Percentiles rank a stretch among this genome's conserved stretches.
These are phyloP conservation scores for Geranium rotundifolium DNA, from an alignment of 345 rosid species.

Conservation along the genomic window DNA sequence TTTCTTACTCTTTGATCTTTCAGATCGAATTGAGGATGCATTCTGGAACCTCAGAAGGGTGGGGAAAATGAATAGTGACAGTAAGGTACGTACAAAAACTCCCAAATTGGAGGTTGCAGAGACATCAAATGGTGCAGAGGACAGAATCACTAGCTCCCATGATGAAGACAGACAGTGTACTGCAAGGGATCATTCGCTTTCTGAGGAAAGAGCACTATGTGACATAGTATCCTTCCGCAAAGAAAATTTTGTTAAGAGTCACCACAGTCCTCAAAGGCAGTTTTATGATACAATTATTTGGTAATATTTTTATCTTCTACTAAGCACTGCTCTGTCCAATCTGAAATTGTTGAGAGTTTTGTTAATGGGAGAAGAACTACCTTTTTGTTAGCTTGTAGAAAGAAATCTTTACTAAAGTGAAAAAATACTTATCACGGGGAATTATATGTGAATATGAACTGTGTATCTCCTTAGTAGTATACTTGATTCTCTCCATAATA, in stretches of 20 bases:
- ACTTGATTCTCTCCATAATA: no score
- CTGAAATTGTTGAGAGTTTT: background rate
- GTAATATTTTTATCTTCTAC: conserved; percentile 21
- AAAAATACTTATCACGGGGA: background rate
- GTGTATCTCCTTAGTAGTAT: background rate
- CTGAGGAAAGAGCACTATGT: conserved; percentile 31
- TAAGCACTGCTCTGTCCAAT: background rate
- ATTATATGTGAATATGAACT: background rate
- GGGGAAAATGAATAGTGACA: conserved; percentile 24
- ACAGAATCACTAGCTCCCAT: conserved; percentile 10
- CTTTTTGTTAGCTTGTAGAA: background rate
- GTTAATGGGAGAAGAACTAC: background rate
- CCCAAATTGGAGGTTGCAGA: conserved; percentile 16
- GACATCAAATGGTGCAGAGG: conserved; percentile 16
- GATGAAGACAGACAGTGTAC: conserved; percentile 16
- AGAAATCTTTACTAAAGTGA: background rate
- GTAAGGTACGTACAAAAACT: conserved; percentile 19
- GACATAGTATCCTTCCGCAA: conserved; percentile 54
- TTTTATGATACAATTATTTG: conserved; percentile 75
- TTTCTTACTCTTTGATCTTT: conserved; percentile 10
- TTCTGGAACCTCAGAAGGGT: conserved; percentile 58
- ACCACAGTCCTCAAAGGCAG: conserved; percentile 18
- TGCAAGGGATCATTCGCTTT: conserved; percentile 8
- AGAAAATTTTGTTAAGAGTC: conserved; percentile 64
- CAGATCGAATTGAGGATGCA: conserved; percentile 69